Conservation (phyloP, 1,284 basidiomycete species). For the Peniophora sp. region DNA sequence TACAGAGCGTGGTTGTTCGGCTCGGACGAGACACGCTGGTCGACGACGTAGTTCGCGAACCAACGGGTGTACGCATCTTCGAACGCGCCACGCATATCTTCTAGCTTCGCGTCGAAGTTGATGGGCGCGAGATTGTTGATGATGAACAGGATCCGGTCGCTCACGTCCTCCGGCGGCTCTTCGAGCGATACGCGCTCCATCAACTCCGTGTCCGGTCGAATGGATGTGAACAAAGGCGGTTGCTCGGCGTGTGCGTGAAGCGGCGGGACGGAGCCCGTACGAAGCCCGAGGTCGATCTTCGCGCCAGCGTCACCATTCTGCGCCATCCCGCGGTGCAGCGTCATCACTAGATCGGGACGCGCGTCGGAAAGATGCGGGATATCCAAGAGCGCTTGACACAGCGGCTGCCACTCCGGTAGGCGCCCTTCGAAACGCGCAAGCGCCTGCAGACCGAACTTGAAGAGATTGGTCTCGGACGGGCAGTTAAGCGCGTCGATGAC, state of each 20-base stretch:
- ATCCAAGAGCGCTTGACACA: constrained; percentile 84
- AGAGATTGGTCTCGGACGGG: constrained; percentile 86
- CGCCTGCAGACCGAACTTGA: constrained; percentile 94
- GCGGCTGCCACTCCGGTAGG: constrained; percentile 87
- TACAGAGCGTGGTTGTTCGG: constrained; percentile 97
- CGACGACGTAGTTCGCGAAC: constrained; percentile 97
- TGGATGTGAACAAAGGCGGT: constrained; percentile 60
- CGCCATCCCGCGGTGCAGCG: constrained; percentile 66
- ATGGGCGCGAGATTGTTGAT: constrained; percentile 95
- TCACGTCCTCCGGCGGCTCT: constrained; percentile 78
- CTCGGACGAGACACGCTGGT: constrained; percentile 93
- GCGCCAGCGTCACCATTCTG: constrained; percentile 33
- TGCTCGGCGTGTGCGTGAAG: constrained; percentile 29
- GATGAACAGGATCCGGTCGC: constrained; percentile 95
- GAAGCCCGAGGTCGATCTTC: constrained; percentile 28
- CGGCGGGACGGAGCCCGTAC: constrained; percentile 24
- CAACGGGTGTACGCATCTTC: constrained; percentile 81
- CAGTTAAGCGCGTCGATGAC: constrained; percentile 91
- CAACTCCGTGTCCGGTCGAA: constrained; percentile 59
- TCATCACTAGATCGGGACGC: constrained; percentile 78
- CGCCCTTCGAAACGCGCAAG: constrained; percentile 84
- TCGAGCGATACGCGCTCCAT: constrained; percentile 40
- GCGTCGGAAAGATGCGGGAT: constrained; percentile 85
- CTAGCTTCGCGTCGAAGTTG: constrained; percentile 85
- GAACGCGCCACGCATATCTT: constrained; percentile 79